Conservation (phyloP, 2,329 filamentous ascomycete species). For the Cucurbitaria berberidis region DNA sequence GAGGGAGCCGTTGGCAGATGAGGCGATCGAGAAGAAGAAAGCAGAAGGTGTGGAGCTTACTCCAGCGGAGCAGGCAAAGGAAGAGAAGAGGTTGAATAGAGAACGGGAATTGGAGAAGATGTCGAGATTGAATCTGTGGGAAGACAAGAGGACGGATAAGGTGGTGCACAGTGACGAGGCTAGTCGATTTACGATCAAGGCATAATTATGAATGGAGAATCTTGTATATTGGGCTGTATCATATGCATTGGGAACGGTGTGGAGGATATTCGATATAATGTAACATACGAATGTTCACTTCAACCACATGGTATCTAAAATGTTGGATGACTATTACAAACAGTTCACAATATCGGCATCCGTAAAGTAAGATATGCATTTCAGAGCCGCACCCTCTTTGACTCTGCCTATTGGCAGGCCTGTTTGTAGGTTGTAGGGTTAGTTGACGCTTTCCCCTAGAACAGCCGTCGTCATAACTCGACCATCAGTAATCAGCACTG, state of each 20-base stretch:
- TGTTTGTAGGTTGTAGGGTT: no score
- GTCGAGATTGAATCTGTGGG: constrained; percentile 48
- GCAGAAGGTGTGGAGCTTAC: constrained; percentile 5
- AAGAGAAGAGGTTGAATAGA: constrained; percentile 2
- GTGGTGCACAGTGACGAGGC: constrained; percentile 25
- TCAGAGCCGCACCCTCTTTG: no score
- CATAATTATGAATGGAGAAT: constrained; percentile 8
- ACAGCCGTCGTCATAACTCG: no score
- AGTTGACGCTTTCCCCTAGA: no score
- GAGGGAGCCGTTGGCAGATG: constrained; percentile 11
- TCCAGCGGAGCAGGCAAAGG: constrained; percentile 12
- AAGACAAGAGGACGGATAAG: constrained; percentile 30
- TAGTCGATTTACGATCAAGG: constrained; percentile 28
- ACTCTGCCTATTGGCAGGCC: no score
- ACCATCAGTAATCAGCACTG: no score
- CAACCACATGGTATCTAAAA: not conserved
- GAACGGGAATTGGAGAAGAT: constrained; percentile 44
- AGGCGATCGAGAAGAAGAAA: constrained; percentile 12
- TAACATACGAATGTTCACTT: not conserved
- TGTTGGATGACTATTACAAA: not conserved
- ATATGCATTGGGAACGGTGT: constrained; percentile 17
- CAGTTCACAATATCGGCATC: no score
- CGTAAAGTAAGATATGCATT: no score
- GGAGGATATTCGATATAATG: not conserved
- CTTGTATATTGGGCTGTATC: constrained; percentile 26